Base-by-base conservation (phyloP, 805 yeast species). In the Wickerhamia fluorescens region DNA sequence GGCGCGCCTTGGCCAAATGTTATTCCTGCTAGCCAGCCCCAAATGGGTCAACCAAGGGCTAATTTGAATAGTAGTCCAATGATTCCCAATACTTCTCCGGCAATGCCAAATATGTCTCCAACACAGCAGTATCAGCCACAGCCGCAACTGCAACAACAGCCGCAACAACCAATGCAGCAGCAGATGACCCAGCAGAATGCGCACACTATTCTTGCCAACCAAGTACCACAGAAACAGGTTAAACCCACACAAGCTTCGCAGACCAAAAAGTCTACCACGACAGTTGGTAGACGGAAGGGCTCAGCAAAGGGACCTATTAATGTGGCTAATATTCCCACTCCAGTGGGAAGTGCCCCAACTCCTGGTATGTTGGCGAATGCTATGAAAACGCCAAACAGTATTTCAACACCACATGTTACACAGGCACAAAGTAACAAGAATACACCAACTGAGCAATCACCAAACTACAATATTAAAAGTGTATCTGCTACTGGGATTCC, bases 301-400 rank as follows among this genome's bases (percentile, higher is more conserved):
- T 41, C 53, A 2, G 41, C 37, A n/a, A 52, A 50, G 36, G 46
- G 45, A 19, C 41, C 51, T 2, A 35, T 38, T n/a, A 41, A 44
- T 17, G 43, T 41, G 5, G 46, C 45, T 3, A 52, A 54, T 7
- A 44, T 49, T 14, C 58, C 62, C 10, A 58, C 66, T 0, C 66
- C 67, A 2, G 53, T 49, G 5, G 54, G 55, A 3, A 49, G 43
- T 15, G 60, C 56, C 3, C 45, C 64, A 1, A 59, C 68, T 0
- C 68, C 68, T 1, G 58, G 61, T 1, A 41, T 61, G 3, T 41
- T 59, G 38, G 57, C 57, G 8, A 55, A 51, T 35, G 49, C 66
- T 14, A 58, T 62, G 41, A 63, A 61, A 32, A 63, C 70, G 2
- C 70, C 70, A 1, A 60, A 59, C 35, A 58, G 65, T 37, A 59